Conservation (phyloP, 2,329 filamentous ascomycete genomes). For the Xylariales sp. region DNA sequence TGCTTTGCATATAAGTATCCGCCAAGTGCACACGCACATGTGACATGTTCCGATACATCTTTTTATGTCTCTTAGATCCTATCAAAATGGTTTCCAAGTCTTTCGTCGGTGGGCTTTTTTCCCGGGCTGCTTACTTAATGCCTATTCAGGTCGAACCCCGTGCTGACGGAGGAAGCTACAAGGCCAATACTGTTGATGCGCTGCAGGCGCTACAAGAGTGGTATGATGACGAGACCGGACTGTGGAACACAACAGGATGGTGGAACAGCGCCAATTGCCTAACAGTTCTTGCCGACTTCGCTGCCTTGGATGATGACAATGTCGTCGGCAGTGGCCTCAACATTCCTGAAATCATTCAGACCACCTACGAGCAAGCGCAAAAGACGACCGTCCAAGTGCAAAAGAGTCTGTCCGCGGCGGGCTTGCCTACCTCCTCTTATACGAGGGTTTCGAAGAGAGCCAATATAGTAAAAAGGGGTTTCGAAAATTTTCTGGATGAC, state of each 20-base stretch:
- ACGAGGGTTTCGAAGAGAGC: constrained; percentile 17
- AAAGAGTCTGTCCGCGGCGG: constrained; percentile 18
- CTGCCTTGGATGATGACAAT: constrained; percentile 12
- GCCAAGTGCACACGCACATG: too few relatives aligned
- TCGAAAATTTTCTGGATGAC: constrained; percentile 46
- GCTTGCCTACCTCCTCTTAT: constrained; percentile 25
- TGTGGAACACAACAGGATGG: constrained; percentile 55
- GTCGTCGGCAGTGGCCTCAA: constrained; percentile 13
- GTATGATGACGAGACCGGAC: constrained; percentile 48
- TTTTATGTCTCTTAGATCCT: too few relatives aligned
- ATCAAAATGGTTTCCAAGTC: constrained; percentile 27
- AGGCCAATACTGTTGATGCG: constrained; percentile 19
- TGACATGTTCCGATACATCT: too few relatives aligned
- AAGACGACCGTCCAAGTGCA: constrained; percentile 22
- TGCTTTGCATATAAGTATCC: too few relatives aligned
- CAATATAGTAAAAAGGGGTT: constrained; percentile 27
- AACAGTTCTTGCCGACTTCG: constrained; percentile 45
- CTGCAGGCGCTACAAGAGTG: constrained; percentile 41
- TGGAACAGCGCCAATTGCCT: constrained; percentile 59
- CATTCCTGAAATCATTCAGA: constrained; percentile 25
- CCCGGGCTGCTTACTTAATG: constrained; percentile 26
- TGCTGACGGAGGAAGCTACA: constrained; percentile 19
- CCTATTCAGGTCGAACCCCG: constrained; percentile 19
- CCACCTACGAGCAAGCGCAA: constrained; percentile 20
- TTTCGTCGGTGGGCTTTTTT: constrained; percentile 22